Evolutionary conservation across 2,329 filamentous ascomycete species (phyloP).

Genomic region (Graphiopsis chlorocephala): DNA sequence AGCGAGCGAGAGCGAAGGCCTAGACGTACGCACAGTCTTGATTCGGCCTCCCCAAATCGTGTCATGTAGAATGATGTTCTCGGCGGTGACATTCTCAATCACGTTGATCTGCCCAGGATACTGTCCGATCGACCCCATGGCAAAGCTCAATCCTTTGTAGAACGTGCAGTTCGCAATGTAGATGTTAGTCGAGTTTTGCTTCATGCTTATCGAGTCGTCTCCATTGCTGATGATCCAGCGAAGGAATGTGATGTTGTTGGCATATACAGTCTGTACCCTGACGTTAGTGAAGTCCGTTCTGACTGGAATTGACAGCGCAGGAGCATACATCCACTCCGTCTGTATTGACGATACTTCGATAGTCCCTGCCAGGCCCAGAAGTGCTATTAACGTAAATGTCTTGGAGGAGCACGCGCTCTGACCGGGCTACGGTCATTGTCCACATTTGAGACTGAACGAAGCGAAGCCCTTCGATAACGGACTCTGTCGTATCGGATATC

Average conservation of each 20-base stretch:
- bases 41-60: constrained; percentile 5
- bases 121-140: constrained; percentile 59
- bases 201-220: constrained; percentile 54
- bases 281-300: neutral
- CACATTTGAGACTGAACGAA: constrained; percentile 62
- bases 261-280: constrained; percentile 34
- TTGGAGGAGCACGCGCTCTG: constrained; percentile 46
- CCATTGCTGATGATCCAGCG: constrained; percentile 53
- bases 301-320: neutral
- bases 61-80: constrained; percentile 20
- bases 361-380: constrained; percentile 24
- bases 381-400: constrained; percentile 56
- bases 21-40: constrained; percentile 12
- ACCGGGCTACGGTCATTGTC: constrained; percentile 52
- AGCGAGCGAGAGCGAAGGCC: neutral
- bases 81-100: constrained; percentile 46
- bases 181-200: constrained; percentile 59
- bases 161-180: constrained; percentile 50
- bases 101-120: constrained; percentile 48
- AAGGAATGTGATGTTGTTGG: constrained; percentile 50
- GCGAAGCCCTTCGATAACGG: constrained; percentile 47
- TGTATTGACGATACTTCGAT: constrained; percentile 38
- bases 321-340: constrained; percentile 53
- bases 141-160: constrained; percentile 51
- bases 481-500: constrained; percentile 50